Conservation (phyloP, 371 early-diverging fungal species). For the Rhizopus microsporus region DNA sequence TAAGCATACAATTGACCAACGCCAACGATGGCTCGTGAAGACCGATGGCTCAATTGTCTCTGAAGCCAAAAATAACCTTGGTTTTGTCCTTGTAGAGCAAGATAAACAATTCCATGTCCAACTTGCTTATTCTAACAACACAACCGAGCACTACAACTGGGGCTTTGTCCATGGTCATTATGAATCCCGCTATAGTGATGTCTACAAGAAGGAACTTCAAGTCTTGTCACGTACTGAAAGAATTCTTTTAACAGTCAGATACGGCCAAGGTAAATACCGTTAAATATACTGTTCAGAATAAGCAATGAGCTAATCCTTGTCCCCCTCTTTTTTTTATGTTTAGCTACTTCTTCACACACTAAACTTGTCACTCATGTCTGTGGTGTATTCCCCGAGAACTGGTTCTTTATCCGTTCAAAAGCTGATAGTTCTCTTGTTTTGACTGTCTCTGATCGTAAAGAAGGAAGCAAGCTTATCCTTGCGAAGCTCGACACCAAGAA, state of each 20-base stretch:
- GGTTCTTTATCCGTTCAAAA: constrained; percentile 48
- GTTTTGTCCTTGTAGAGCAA: constrained; percentile 30
- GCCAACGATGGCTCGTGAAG: constrained; percentile 40
- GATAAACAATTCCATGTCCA: constrained; percentile 23
- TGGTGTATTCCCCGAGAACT: constrained; percentile 46
- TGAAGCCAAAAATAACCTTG: constrained; percentile 23
- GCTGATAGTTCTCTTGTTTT: constrained; percentile 34
- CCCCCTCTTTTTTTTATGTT: background rate
- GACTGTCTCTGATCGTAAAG: constrained; percentile 23
- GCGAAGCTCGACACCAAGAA: constrained; percentile 36
- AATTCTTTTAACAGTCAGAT: constrained; percentile 29
- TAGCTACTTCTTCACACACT: constrained; percentile 15
- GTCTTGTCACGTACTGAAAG: constrained; percentile 24
- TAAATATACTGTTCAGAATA: background rate
- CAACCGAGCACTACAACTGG: constrained; percentile 35
- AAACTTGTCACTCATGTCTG: constrained; percentile 33
- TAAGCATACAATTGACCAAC: constrained; percentile 23
- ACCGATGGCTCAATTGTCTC: constrained; percentile 46
- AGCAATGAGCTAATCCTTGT: background rate
- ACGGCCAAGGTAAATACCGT: constrained; percentile 6
- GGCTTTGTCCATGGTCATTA: constrained; percentile 33
- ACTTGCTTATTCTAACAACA: constrained; percentile 26
- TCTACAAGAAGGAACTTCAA: constrained; percentile 34
- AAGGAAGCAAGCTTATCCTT: constrained; percentile 35
- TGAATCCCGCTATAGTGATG: constrained; percentile 30